These are phyloP conservation scores for Pascua sp. DNA, from an alignment of 1,284 basidiomycete species.

Conservation along the genomic window DNA sequence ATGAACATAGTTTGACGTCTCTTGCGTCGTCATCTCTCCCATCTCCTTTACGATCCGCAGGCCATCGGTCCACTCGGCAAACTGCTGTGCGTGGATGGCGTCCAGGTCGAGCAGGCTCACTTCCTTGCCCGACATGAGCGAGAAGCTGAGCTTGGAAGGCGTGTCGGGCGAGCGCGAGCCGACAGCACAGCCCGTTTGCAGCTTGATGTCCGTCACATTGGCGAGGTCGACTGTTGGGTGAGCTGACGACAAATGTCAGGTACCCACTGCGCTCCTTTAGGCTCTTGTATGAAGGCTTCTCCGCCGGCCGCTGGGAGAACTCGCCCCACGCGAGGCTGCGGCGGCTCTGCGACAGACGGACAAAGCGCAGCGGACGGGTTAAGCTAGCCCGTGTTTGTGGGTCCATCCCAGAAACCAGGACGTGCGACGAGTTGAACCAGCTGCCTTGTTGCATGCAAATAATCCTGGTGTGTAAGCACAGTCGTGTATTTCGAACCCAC, in stretches of 20 bases:
- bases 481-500: slow-evolving; percentile 17
- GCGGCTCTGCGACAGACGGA: slow-evolving; percentile 40
- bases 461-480: slow-evolving; percentile 21
- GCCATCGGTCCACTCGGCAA: slow-evolving; percentile 96
- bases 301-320: slow-evolving; percentile 21
- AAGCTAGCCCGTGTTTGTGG: slow-evolving; percentile 23
- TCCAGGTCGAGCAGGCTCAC: slow-evolving; percentile 79
- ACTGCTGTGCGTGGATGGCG: slow-evolving; percentile 75
- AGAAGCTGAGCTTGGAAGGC: slow-evolving; percentile 71
- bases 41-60: slow-evolving; percentile 75
- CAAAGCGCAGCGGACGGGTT: slow-evolving; percentile 35
- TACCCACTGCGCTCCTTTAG: slow-evolving; percentile 59
- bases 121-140: slow-evolving; percentile 62
- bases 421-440: slow-evolving; percentile 43
- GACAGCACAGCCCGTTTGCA: slow-evolving; percentile 65
- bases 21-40: slow-evolving; percentile 66
- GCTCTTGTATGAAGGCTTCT: slow-evolving; percentile 29
- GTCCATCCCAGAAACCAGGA: slow-evolving; percentile 28
- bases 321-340: slow-evolving; percentile 40
- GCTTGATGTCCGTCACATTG: slow-evolving; percentile 70
- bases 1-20: slow-evolving; percentile 74
- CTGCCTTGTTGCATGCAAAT: slow-evolving; percentile 45
- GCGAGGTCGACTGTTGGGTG: slow-evolving; percentile 62
- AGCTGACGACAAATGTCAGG: not conserved
- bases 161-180: slow-evolving; percentile 48